These are phyloP conservation scores for Akanthomyces dipterigenus DNA, from an alignment of 2,329 filamentous ascomycete genomes.

Conservation along the genomic window DNA sequence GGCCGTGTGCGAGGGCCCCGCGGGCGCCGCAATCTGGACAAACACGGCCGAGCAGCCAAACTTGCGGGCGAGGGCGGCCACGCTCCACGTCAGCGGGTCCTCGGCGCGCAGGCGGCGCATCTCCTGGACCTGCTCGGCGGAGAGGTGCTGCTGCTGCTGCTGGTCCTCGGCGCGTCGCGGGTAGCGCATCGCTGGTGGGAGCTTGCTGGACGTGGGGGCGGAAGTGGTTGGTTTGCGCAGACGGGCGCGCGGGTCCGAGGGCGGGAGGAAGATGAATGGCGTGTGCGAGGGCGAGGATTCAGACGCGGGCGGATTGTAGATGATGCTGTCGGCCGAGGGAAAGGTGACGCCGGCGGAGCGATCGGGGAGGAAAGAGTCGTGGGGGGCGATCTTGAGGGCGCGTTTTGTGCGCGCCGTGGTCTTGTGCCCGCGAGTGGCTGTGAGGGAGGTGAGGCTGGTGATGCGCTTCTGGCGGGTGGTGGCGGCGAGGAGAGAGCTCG, in stretches of 20 bases:
- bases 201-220: slow-evolving; percentile 15
- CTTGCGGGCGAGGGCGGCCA: slow-evolving; percentile 43
- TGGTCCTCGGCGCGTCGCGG: slow-evolving; percentile 21
- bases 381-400: slow-evolving; percentile 52
- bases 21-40: slow-evolving; percentile 50
- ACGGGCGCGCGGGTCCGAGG: slow-evolving; percentile 44
- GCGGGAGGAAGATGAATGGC: slow-evolving; percentile 60
- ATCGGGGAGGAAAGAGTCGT: slow-evolving; percentile 50
- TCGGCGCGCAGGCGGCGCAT: slow-evolving; percentile 48
- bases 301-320: slow-evolving; percentile 52
- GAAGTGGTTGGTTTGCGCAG: slow-evolving; percentile 32
- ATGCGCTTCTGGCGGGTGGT: slow-evolving; percentile 13
- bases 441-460: slow-evolving; percentile 19
- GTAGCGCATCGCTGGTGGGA: slow-evolving; percentile 31
- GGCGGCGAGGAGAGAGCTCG: slow-evolving; percentile 25
- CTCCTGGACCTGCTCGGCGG: slow-evolving; percentile 49
- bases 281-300: slow-evolving; percentile 55
- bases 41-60: slow-evolving; percentile 52
- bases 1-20: slow-evolving; percentile 40
- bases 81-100: slow-evolving; percentile 51
- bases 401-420: slow-evolving; percentile 49
- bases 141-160: slow-evolving; percentile 44
- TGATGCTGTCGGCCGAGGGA: slow-evolving; percentile 33
- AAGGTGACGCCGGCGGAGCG: slow-evolving; percentile 24
- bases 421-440: slow-evolving; percentile 38